phyloP scores from a whole-genome alignment of 176 grass and related monocot genomes.

The Lolium multiflorum region DNA sequence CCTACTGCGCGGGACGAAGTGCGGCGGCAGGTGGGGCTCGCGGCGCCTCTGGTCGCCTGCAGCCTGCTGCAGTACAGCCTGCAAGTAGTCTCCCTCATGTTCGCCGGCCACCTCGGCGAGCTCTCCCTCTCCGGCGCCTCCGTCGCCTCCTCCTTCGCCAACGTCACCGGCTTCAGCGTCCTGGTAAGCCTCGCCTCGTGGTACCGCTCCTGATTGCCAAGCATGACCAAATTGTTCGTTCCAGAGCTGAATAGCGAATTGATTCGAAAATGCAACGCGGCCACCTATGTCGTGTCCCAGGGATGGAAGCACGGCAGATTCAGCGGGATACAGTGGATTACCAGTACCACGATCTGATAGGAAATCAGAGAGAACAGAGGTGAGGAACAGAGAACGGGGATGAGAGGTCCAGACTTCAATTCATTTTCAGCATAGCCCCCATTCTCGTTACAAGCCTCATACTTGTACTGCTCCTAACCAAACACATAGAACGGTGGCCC shows the following conservation, averaged over 20 bases:
- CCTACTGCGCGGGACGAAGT: constrained; percentile 51
- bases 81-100: constrained; percentile 74
- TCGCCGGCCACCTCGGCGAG: constrained; percentile 73
- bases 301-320: too few relatives aligned
- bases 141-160: constrained; percentile 69
- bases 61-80: constrained; percentile 71
- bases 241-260: neutral
- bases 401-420: too few relatives aligned
- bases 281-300: too few relatives aligned
- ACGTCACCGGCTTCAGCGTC: constrained; percentile 82
- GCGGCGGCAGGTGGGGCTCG: constrained; percentile 54
- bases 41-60: constrained; percentile 59
- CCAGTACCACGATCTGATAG: too few relatives aligned
- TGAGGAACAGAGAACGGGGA: too few relatives aligned
- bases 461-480: too few relatives aligned
- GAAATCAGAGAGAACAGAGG: too few relatives aligned
- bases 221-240: neutral
- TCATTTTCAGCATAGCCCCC: too few relatives aligned
- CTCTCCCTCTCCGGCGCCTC: constrained; percentile 66
- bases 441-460: too few relatives aligned
- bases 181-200: constrained; percentile 36
- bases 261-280: neutral
- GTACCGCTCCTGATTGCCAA: neutral
- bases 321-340: too few relatives aligned
- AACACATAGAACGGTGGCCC: too few relatives aligned